phyloP scores from a whole-genome alignment of 2,329 filamentous ascomycete genomes.

The Colletotrichum theobromicola region DNA sequence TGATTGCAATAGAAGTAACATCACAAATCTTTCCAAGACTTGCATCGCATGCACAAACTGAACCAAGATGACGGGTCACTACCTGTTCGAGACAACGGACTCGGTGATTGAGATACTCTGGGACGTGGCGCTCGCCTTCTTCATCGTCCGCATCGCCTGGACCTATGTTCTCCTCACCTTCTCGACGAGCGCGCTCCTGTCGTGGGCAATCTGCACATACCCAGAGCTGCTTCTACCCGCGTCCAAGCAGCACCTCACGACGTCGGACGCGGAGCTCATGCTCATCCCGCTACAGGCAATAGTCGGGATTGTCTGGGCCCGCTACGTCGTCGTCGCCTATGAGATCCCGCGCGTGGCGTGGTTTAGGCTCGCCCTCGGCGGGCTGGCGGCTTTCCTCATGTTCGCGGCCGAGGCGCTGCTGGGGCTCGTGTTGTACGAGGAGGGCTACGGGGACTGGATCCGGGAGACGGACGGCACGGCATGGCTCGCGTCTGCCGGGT shows the following conservation, averaged over 20 bases:
- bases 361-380: constrained; percentile 14
- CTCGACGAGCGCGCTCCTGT: constrained; percentile 23
- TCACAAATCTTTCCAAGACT: neutral
- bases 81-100: constrained; percentile 35
- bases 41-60: neutral
- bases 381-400: neutral
- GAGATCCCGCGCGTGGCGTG: constrained; percentile 15
- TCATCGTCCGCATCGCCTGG: constrained; percentile 35
- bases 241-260: neutral
- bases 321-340: neutral
- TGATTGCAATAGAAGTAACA: neutral
- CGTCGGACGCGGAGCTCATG: neutral
- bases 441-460: neutral
- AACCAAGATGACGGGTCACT: neutral
- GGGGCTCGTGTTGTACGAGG: neutral
- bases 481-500: neutral
- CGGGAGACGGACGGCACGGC: neutral
- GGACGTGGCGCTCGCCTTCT: constrained; percentile 40
- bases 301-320: neutral
- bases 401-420: neutral
- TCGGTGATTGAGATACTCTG: constrained; percentile 41
- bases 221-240: neutral
- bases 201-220: neutral
- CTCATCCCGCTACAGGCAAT: neutral
- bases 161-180: constrained; percentile 35